Evolutionary conservation across 306 rosid species (phyloP).

Genomic region (Cucumis melo): DNA sequence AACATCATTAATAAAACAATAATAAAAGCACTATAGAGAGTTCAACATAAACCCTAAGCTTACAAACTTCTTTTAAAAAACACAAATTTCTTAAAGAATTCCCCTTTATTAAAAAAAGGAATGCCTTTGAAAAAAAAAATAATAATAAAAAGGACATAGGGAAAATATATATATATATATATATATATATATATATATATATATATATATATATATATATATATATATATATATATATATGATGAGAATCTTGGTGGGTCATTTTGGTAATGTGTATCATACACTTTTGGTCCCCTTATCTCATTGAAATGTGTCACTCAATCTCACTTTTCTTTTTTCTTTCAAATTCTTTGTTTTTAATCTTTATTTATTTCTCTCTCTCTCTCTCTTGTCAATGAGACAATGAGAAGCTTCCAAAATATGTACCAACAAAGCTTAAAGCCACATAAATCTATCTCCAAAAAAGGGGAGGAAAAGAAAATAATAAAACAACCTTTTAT

Average conservation of each 20-base stretch:
- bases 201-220: too few species aligned
- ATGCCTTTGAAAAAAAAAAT: not conserved
- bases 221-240: too few species aligned
- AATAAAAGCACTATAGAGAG: too few species aligned
- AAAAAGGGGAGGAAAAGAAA: too few species aligned
- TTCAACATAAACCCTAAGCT: too few species aligned
- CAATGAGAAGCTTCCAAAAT: conserved; percentile 4
- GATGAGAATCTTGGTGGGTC: conserved; percentile 11
- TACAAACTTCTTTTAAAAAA: too few species aligned
- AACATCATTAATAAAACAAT: too few species aligned
- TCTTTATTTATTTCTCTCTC: not conserved
- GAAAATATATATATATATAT: too few species aligned
- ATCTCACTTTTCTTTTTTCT: not conserved
- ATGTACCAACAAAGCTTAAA: not conserved
- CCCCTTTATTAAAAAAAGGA: not conserved
- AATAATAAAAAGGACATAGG: not conserved
- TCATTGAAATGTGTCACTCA: not conserved
- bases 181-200: too few species aligned
- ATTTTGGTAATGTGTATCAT: not conserved
- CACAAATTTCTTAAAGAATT: too few species aligned
- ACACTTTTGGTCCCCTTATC: conserved; percentile 9
- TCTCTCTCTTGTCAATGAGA: not conserved
- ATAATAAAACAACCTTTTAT: too few species aligned
- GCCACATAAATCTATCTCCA: not conserved
- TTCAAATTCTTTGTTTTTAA: not conserved